A percentile compares a stretch with the other conserved stretches of the same genome.
phyloP scores from a whole-genome alignment of 805 yeast species.

The Candida oleophila region DNA sequence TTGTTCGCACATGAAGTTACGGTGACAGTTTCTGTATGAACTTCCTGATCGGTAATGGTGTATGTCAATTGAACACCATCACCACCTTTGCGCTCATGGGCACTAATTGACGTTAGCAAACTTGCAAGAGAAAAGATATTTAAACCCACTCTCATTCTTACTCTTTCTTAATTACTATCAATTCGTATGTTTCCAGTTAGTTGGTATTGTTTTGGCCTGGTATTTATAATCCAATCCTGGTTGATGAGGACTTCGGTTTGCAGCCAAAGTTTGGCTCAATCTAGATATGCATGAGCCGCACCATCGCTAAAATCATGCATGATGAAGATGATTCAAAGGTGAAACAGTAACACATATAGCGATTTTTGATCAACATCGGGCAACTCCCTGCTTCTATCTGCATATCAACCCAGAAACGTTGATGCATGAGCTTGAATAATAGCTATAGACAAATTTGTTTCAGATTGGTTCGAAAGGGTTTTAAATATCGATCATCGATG shows the following conservation, averaged over 20 bases:
- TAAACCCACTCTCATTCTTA: neutral
- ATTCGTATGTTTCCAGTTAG: too few relatives aligned
- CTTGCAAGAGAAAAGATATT: neutral
- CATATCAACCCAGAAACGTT: too few relatives aligned
- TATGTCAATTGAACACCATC: neutral
- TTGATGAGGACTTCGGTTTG: too few relatives aligned
- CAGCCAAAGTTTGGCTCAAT: neutral
- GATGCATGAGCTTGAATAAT: too few relatives aligned
- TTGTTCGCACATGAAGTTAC: slow-evolving; percentile 21
- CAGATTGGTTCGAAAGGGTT: too few relatives aligned
- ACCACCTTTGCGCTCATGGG: neutral
- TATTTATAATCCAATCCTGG: too few relatives aligned
- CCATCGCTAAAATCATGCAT: neutral
- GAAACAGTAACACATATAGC: neutral
- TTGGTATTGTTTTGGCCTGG: too few relatives aligned
- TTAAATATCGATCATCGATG: too few relatives aligned
- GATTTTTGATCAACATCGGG: neutral
- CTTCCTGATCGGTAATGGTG: neutral
- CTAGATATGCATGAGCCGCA: neutral
- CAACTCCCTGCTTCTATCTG: neutral
- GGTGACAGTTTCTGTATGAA: slow-evolving; percentile 6
- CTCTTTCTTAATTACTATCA: too few relatives aligned
- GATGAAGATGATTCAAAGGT: neutral
- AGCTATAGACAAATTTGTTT: neutral
- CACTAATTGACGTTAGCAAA: neutral